Conservation (phyloP, 176 grass and related monocot species). For the Triticum aestivum region IWGSC_CS_RefSeq_v2.1 NC_057808.1:348948065-348948564, state of each 20-base stretch:
- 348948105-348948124: constrained; percentile 40
- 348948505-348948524: not conserved
- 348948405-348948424: too few species aligned
- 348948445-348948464: too few species aligned
- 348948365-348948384: too few species aligned
- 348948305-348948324: not conserved
- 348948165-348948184: constrained; percentile 75
- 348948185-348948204: constrained; percentile 96
- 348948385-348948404: too few species aligned
- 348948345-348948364: too few species aligned
- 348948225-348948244: constrained; percentile 48
- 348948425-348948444: too few species aligned
- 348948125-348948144: constrained; percentile 57
- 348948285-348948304: not conserved
- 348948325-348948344: too few species aligned
- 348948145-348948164: constrained; percentile 73
- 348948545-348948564: constrained; percentile 6
- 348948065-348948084: constrained; percentile 25
- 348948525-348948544: not conserved
- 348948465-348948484: too few species aligned
- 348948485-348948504: too few species aligned
- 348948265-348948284: not conserved
- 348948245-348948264: not conserved
- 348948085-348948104: constrained; percentile 35
- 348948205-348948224: constrained; percentile 94